These are phyloP conservation scores for Pseudogymnoascus sp. DNA, from an alignment of 2,329 filamentous ascomycete species.

Conservation along the genomic window DNA sequence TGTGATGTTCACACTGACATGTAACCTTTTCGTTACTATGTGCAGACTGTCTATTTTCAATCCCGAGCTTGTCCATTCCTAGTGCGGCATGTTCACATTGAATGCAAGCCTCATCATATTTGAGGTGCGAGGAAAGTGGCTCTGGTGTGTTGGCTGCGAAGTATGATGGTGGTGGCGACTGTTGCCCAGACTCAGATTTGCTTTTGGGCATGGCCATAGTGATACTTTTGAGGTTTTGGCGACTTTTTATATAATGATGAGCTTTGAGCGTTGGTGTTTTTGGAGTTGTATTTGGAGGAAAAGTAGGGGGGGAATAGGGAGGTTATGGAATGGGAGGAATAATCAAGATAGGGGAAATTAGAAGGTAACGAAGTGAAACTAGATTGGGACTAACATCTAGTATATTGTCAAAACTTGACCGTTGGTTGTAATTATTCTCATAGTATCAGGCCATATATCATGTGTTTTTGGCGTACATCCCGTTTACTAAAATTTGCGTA, in stretches of 20 bases:
- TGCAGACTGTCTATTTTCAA: neutral
- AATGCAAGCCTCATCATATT: neutral
- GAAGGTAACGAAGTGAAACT: neutral
- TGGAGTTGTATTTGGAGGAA: neutral
- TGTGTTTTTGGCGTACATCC: neutral
- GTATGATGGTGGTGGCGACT: neutral
- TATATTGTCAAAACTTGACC: neutral
- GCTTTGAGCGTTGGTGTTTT: neutral
- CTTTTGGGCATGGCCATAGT: neutral
- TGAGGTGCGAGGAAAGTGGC: neutral
- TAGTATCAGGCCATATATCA: neutral
- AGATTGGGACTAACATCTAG: neutral
- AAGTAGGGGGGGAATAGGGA: neutral
- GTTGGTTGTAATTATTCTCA: neutral
- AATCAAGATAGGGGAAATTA: neutral
- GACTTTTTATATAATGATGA: neutral
- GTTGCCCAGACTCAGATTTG: neutral
- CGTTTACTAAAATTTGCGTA: neutral
- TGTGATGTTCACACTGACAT: neutral
- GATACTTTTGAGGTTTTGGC: neutral
- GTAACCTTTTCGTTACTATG: neutral
- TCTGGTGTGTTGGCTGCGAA: neutral
- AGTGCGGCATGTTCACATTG: neutral
- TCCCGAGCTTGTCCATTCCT: neutral
- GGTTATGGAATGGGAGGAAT: no score